Base-by-base conservation (phyloP, 2,329 filamentous ascomycete genomes). In the Xylaria sp. region DNA sequence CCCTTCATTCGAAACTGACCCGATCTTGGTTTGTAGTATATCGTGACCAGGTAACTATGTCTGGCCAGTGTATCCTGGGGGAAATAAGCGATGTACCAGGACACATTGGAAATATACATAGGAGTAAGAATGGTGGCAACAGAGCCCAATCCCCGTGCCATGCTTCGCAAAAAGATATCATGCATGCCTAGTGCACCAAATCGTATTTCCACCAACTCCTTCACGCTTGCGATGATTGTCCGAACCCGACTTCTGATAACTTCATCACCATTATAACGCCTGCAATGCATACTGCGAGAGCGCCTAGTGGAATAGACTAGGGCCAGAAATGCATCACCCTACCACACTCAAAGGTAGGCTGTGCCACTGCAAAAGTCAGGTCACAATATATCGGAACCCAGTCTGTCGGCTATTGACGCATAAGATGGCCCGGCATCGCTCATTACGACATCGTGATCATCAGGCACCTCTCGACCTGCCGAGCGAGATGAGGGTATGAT, bases 351-450 rank as follows among this genome's bases (percentile, higher is more conserved):
- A 34, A 47, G 50, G 34, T 46, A 47, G 18, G 44, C 37, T 62
- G 16, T 44, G 19, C n/a, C 55, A 13, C 30, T 46, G 34, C 30
- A 47, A 48, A 37, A 49, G 18, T 52, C 16, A 23, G 48, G n/a
- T 58, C 23, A 11, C 37, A 56, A 80, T 74, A 60, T 82, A 79
- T 76, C 68, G 83, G 83, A 66, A 83, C 83, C 37, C 76, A 73
- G 66, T 76, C 79, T 50, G 75, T 75, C 52, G 75, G 76, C 58
- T 81, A 72, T 11, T n/a, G 82, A 80, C 7, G 82, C 82, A 1
- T 81, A 82, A 7, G 81, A 81, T 5, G 82, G 80, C 4, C 79
- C 80, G 19, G 79, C 80, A 62, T 85, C 83, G 46, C 76, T 71
- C 83, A 85, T 85, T 19, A 81, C 78, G 35, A 84, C 74, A 58